Base-by-base conservation (phyloP, 2,329 filamentous ascomycete species). In the Alternaria longipes region DNA sequence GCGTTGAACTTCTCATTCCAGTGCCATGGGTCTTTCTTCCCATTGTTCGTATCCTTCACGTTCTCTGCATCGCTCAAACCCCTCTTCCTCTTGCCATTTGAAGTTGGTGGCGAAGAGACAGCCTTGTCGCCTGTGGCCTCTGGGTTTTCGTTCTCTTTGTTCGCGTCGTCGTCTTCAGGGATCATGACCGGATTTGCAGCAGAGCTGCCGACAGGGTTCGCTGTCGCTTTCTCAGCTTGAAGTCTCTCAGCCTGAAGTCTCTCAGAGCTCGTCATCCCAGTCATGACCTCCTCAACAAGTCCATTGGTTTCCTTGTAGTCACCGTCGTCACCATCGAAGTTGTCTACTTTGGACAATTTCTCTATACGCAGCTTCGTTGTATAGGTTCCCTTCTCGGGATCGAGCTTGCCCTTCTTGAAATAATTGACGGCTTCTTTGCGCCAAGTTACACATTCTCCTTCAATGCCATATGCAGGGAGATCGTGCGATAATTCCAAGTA, bases 361-460 rank as follows among this genome's bases (percentile, higher is more conserved):
- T 65, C 45, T 8, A 71, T 53, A 4, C 58, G 54, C 14, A 57
- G 7, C 11, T 58, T 46, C 3, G 66, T 69, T 12, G 42, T 49
- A 8, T 36, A 63, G 11, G 62, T 34, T 2, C 60, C 62, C n/a
- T 64, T 68, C 12, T 56, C 44, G 1, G 56, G 54, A 34, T 70
- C 64, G 3, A 71, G 50, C 7, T 49, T 52, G 4, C 59, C 67
- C 24, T 66, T 64, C 24, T 65, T 63, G 32, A 69, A 68, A 51
- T 64, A 64, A 8, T 40, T 32, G 4, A 65, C 62, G 1, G 47
- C 66, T 18, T 70, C 36, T 14, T 46, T 54, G 14, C 57, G 62
- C 69, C 68, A 71, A 5, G 22, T 14, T 4, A 65, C 38, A 26
- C 22, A 54, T 2, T 65, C 55, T 11, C 57, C 67, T n/a, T 68